Evolutionary conservation across 192 early-diverging fungal species (phyloP).

Genomic region (Haplosporangium gracile): DNA sequence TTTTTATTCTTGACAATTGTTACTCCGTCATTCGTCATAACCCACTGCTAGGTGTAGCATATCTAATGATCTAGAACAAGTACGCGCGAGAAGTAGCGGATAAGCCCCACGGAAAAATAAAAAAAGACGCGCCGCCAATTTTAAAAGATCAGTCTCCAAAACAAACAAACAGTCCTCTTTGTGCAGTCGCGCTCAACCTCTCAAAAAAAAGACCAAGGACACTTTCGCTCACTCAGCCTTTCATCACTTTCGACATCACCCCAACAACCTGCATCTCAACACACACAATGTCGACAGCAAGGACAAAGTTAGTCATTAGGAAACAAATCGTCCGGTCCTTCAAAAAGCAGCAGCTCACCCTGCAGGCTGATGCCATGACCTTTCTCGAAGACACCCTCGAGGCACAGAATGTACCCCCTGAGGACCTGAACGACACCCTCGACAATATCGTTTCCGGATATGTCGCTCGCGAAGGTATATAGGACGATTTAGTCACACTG

Average conservation of each 20-base stretch:
- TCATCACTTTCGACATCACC: background rate
- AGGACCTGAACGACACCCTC: slow-evolving; percentile 69
- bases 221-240: background rate
- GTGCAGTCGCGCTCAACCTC: background rate
- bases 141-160: background rate
- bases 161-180: background rate
- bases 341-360: slow-evolving; percentile 83
- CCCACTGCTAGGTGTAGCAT: background rate
- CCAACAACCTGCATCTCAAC: background rate
- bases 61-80: too few species aligned
- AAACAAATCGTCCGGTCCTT: slow-evolving; percentile 77
- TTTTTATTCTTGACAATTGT: background rate
- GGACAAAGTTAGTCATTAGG: slow-evolving; percentile 42
- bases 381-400: slow-evolving; percentile 72
- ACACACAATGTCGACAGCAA: slow-evolving; percentile 37
- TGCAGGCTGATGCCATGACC: slow-evolving; percentile 79
- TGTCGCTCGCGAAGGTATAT: slow-evolving; percentile 77
- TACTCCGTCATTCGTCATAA: background rate
- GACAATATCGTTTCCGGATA: slow-evolving; percentile 80
- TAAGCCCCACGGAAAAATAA: background rate
- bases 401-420: slow-evolving; percentile 49
- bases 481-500: too few species aligned
- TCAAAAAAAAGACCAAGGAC: background rate
- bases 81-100: background rate
- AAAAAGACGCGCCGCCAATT: slow-evolving; percentile 8